Evolutionary conservation across 2,329 filamentous ascomycete genomes (phyloP), one percentile per base, ranked within the genome.

Genomic region (Colletotrichum camelliae): DNA sequence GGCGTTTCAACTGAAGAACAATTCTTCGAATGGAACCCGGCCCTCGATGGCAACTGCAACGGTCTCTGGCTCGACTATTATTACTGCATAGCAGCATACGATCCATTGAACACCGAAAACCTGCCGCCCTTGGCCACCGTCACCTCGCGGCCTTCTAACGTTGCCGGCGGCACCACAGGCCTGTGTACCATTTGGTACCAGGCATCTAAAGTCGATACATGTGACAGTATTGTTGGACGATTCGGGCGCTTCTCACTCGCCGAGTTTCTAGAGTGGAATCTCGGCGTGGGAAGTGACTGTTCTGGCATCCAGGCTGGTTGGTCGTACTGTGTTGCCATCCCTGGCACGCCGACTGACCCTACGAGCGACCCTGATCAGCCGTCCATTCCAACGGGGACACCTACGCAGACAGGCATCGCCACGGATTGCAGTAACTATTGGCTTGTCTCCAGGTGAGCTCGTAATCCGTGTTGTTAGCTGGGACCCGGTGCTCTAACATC

Each of bases 1-100:
- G 43, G 57, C 31, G 69, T 58, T 18, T 78, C 82, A 71, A 77
- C 79, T 5, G 24, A 77, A 24, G 74, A 77, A 18, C 76, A 82
- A 60, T 80, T 84, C 55, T 78, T 81, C n/a, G 55, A 67, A 18
- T 82, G 80, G 81, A 81, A 83, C 71, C 78, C 80, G 2, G 75
- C 65, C 5, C 77, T 81, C 2, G 43, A 72, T 4, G 74, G 72
- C n/a, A 78, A 81, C 72, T 81, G 79, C 70, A 31, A 79, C 12
- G 81, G 81, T 5, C 77, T 83, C 2, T 80, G 78, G 77, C 15
- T 27, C 3, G 70, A 70, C 35, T 65, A 72, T 61, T 81, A 70
- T 37, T 81, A 81, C 72, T 82, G 80, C 70, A 74, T 79, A 6
- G 77, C 39, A 48, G 39, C 39, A 48, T 48, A 48, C 39, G 55